A percentile compares a stretch with the other conserved stretches of the same genome.
Conservation (phyloP, 2,329 filamentous ascomycete species). For the Gnomoniopsis smithogilvyi region DNA sequence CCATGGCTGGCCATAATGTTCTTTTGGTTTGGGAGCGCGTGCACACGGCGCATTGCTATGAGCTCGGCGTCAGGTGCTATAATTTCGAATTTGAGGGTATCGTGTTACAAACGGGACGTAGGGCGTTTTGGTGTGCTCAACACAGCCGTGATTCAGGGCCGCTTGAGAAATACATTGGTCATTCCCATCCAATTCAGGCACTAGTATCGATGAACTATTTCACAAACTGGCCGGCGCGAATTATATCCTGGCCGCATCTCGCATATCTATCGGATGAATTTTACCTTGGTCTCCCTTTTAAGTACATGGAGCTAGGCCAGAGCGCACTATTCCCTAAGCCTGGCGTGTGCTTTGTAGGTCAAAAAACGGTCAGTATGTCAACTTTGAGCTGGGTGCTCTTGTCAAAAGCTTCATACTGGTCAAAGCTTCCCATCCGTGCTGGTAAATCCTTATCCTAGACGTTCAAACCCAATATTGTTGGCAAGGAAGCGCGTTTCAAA, state of each 20-base stretch:
- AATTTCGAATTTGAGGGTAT: neutral
- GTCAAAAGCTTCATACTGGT: too few relatives aligned
- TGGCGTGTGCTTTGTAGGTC: too few relatives aligned
- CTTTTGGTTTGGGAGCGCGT: neutral
- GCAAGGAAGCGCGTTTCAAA: neutral
- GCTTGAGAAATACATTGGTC: neutral
- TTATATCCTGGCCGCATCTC: too few relatives aligned
- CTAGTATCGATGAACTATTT: too few relatives aligned
- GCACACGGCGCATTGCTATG: neutral
- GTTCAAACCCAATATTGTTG: neutral
- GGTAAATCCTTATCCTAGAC: neutral
- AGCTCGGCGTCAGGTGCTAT: constrained; percentile 1
- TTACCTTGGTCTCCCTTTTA: too few relatives aligned
- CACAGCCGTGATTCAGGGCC: neutral
- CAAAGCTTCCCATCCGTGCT: neutral
- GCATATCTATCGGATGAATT: too few relatives aligned
- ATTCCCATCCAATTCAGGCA: too few relatives aligned
- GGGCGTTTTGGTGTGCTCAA: neutral
- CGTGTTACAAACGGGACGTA: neutral
- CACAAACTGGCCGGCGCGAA: too few relatives aligned
- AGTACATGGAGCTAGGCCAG: too few relatives aligned
- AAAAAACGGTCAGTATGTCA: too few relatives aligned
- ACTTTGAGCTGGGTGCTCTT: too few relatives aligned
- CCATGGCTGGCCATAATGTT: neutral
- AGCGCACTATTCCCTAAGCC: too few relatives aligned